These are phyloP conservation scores for Naganishia sp. DNA, from an alignment of 1,284 basidiomycete species.

Conservation along the genomic window DNA sequence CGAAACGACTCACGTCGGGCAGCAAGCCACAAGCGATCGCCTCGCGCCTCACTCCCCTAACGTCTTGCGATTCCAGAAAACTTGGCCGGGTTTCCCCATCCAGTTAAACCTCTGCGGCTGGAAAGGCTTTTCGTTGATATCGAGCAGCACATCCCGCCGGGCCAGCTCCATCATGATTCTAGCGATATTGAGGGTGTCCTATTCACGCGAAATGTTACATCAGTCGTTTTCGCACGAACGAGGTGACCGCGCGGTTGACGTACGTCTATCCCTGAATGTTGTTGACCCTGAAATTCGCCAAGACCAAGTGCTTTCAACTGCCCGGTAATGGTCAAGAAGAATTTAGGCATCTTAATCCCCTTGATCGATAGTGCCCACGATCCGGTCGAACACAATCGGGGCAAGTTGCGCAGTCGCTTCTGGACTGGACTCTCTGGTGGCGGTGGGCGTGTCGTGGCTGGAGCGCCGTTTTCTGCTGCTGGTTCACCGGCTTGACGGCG, in stretches of 20 bases:
- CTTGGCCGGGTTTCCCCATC: conserved; percentile 51
- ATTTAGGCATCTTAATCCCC: conserved; percentile 37
- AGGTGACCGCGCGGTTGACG: conserved; percentile 49
- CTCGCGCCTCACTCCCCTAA: neutral
- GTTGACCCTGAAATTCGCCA: conserved; percentile 69
- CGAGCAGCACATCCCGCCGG: conserved; percentile 64
- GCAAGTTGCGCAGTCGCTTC: conserved; percentile 58
- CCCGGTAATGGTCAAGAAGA: conserved; percentile 48
- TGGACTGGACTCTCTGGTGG: conserved; percentile 65
- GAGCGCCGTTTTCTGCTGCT: neutral
- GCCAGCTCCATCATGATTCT: conserved; percentile 75
- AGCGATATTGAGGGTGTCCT: conserved; percentile 85
- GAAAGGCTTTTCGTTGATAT: conserved; percentile 63
- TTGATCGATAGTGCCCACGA: conserved; percentile 25
- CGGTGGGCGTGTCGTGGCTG: conserved; percentile 7
- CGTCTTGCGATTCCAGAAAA: conserved; percentile 43
- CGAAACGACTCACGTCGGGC: no score
- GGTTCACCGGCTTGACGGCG: neutral
- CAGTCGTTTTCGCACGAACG: neutral
- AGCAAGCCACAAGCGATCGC: no score
- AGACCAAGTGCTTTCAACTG: conserved; percentile 52
- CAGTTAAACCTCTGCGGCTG: conserved; percentile 52
- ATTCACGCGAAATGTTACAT: neutral
- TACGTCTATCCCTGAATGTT: conserved; percentile 85
- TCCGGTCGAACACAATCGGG: conserved; percentile 60